A percentile compares a stretch with the other conserved stretches of the same genome.
Conservation (phyloP, 1,284 basidiomycete genomes). For the Microbotryomycetes sp. region DNA sequence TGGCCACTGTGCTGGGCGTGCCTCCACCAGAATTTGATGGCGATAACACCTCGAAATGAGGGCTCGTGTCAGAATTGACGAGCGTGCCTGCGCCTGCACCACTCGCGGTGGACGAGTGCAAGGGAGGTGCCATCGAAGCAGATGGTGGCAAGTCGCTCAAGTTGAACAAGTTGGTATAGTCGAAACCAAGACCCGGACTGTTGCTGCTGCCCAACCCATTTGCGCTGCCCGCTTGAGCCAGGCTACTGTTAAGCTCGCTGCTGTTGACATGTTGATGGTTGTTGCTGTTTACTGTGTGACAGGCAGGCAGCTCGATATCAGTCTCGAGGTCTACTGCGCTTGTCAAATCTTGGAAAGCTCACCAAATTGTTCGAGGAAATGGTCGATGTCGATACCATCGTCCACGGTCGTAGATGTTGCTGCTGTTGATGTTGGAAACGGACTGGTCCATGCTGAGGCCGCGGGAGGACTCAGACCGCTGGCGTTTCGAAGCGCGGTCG, state of each 20-base stretch:
- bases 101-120: too few relatives aligned
- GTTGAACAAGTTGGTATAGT: not conserved
- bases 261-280: not conserved
- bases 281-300: not conserved
- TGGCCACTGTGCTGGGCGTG: not conserved
- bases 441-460: too few relatives aligned
- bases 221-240: too few relatives aligned
- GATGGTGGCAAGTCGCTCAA: not conserved
- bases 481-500: too few relatives aligned
- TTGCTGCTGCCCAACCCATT: too few relatives aligned
- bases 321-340: too few relatives aligned
- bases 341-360: not conserved
- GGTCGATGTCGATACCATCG: conserved; percentile 27
- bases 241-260: not conserved
- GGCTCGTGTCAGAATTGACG: too few relatives aligned
- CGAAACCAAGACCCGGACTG: too few relatives aligned
- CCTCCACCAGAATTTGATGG: not conserved
- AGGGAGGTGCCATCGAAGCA: not conserved
- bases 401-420: not conserved
- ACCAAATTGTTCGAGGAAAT: conserved; percentile 28
- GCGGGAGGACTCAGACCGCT: too few relatives aligned
- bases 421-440: too few relatives aligned
- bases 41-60: not conserved
- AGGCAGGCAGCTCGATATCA: too few relatives aligned
- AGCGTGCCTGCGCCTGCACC: too few relatives aligned